These are phyloP conservation scores for Trichoderma koningiopsis DNA, from an alignment of 2,329 filamentous ascomycete genomes.

Conservation along the genomic window DNA sequence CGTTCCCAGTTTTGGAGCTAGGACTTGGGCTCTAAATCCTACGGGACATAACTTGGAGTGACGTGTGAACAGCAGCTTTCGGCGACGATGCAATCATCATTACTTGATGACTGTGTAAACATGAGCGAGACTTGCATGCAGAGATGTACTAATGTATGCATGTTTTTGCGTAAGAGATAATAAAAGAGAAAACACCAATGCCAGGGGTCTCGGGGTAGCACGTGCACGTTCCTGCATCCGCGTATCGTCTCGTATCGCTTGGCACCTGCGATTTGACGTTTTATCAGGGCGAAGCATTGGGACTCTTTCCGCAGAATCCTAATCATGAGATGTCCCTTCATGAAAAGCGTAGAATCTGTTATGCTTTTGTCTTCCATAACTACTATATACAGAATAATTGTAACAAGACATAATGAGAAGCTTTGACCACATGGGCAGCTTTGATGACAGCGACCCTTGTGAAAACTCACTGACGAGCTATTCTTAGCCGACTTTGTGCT, in stretches of 20 bases:
- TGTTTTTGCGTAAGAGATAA: background rate
- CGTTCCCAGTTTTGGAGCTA: constrained; percentile 2
- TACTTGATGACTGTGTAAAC: background rate
- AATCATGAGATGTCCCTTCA: background rate
- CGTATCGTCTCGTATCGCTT: background rate
- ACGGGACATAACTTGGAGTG: background rate
- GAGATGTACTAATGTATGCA: too few species aligned
- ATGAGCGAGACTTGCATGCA: background rate
- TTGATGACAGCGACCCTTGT: background rate
- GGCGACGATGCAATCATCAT: background rate
- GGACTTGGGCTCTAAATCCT: background rate
- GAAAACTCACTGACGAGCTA: background rate
- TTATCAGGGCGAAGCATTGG: background rate
- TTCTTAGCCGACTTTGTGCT: background rate
- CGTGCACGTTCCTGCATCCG: background rate
- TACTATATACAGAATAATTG: background rate
- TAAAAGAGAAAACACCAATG: background rate
- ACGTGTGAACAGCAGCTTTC: background rate
- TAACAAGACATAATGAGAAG: background rate
- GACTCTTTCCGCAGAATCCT: background rate
- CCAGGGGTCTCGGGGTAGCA: background rate
- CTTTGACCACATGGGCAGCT: background rate
- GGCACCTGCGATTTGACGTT: background rate
- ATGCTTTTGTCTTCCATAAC: too few species aligned
- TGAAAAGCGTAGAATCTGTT: background rate